phyloP scores from a whole-genome alignment of 1,139 yeast genomes.

The Keqinozyma sinolaborantium region DNA sequence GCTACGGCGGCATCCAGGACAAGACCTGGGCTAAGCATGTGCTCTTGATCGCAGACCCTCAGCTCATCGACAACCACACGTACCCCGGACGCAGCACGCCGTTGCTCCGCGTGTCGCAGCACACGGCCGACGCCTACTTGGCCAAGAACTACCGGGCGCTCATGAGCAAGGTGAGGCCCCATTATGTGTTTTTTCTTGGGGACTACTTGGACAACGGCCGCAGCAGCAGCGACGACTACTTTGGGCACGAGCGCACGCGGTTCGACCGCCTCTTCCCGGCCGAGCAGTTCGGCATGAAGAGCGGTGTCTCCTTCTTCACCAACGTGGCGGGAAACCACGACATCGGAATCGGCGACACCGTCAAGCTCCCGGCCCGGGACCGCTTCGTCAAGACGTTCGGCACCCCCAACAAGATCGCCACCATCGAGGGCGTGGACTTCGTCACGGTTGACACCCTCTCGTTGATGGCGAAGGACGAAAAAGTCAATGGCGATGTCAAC shows the following conservation, averaged over 20 bases:
- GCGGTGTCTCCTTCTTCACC: conserved; percentile 23
- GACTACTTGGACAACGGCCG: conserved; percentile 56
- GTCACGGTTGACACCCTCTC: conserved; percentile 45
- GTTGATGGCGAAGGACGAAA: conserved; percentile 27
- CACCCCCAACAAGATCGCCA: conserved; percentile 25
- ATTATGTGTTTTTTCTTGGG: conserved; percentile 47
- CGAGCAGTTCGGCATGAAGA: conserved; percentile 14
- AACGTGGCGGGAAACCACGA: conserved; percentile 57
- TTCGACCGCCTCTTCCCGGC: conserved; percentile 36
- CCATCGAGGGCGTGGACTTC: conserved; percentile 40
- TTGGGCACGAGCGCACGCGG: conserved; percentile 29
- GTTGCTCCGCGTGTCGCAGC: conserved; percentile 38
- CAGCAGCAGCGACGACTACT: conserved; percentile 37
- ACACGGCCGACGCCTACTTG: conserved; percentile 48
- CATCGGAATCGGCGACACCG: conserved; percentile 52
- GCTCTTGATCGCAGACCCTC: conserved; percentile 77
- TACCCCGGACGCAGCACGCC: conserved; percentile 49
- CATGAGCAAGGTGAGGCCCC: conserved; percentile 35
- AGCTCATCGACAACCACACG: conserved; percentile 76
- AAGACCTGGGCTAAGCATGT: conserved; percentile 16
- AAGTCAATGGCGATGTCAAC: conserved; percentile 24
- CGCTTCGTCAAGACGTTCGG: conserved; percentile 43
- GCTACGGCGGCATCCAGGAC: conserved; percentile 28
- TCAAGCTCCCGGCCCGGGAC: conserved; percentile 29
- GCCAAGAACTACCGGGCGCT: conserved; percentile 43